Percentiles rank a stretch among this genome's conserved stretches.
These are phyloP conservation scores for Populus tomentosa DNA, from an alignment of 441 rosid genomes.

Conservation along the genomic window DNA sequence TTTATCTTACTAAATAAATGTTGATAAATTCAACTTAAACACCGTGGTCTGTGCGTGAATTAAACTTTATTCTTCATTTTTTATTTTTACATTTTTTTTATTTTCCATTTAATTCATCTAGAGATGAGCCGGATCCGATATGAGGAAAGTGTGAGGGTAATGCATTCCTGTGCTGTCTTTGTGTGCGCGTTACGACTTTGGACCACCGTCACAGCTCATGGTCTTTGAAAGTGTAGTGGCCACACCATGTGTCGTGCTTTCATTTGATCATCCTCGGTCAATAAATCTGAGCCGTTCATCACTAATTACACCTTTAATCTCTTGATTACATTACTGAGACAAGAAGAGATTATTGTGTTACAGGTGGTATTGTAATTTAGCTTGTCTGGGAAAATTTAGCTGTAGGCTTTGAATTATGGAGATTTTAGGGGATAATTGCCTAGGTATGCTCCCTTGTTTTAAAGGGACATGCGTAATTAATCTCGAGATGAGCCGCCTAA, in stretches of 20 bases:
- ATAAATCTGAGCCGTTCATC: conserved; percentile 20
- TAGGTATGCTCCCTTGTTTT: neutral
- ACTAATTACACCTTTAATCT: neutral
- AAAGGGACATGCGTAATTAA: neutral
- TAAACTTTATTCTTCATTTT: neutral
- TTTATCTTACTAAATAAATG: too few species aligned
- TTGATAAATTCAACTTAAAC: neutral
- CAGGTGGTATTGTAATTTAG: neutral
- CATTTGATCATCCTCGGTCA: neutral
- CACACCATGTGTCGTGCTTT: conserved; percentile 16
- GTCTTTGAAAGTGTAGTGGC: neutral
- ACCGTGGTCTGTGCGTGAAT: neutral
- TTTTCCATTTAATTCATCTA: neutral
- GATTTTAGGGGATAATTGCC: neutral
- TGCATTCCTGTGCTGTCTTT: neutral
- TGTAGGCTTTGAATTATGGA: neutral
- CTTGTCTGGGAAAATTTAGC: neutral
- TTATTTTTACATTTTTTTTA: too few species aligned
- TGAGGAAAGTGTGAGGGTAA: conserved; percentile 17
- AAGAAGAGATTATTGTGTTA: neutral
- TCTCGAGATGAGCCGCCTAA: neutral
- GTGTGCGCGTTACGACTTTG: conserved; percentile 29
- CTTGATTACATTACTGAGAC: neutral
- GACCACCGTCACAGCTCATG: conserved; percentile 57
- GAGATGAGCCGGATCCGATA: conserved; percentile 43